Conservation (phyloP, 306 rosid genomes). For the Fagus sylvatica region DNA sequence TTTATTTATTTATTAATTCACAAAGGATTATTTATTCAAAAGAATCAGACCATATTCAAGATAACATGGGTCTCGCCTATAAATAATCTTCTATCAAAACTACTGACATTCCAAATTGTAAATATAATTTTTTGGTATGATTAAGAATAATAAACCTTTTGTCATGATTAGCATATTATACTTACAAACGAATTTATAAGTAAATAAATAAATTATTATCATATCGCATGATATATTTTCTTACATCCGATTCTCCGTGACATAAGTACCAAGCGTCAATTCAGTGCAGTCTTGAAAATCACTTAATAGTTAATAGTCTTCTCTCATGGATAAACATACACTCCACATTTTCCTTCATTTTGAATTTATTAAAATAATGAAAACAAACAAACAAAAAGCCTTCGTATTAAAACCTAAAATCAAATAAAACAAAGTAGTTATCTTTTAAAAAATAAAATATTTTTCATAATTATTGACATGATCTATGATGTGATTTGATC, state of each 20-base stretch:
- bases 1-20: neutral
- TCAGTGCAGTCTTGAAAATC: slow-evolving; percentile 5
- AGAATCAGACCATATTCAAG: slow-evolving; percentile 18
- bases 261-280: slow-evolving; percentile 12
- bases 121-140: neutral
- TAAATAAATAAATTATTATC: slow-evolving; percentile 13
- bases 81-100: slow-evolving; percentile 19
- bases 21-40: neutral
- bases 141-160: neutral
- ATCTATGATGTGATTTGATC: no score
- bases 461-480: no score
- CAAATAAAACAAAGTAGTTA: no score
- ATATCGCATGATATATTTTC: neutral
- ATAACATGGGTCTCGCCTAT: neutral
- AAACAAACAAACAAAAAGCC: neutral
- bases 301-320: neutral
- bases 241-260: neutral
- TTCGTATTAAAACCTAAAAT: neutral
- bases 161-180: neutral
- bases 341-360: neutral
- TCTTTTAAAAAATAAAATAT: no score
- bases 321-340: neutral
- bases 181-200: slow-evolving; percentile 15
- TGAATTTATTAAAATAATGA: neutral
- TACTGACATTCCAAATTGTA: slow-evolving; percentile 32